These are phyloP conservation scores for Collybiopsis luxurians DNA, from an alignment of 768 basidiomycete genomes.

Conservation along the genomic window DNA sequence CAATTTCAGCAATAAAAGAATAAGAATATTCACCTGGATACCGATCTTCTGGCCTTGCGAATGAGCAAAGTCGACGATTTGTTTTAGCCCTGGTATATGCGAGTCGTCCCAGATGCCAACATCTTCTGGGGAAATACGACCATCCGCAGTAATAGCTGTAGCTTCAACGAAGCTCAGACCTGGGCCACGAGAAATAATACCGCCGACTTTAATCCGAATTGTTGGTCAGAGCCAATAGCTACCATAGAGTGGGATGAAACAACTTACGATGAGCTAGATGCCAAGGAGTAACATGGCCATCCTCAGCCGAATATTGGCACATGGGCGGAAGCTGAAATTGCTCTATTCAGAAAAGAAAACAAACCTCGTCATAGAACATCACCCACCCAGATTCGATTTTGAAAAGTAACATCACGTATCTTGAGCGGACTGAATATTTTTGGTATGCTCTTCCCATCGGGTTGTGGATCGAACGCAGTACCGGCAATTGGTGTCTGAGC, in stretches of 20 bases:
- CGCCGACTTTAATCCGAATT: constrained; percentile 36
- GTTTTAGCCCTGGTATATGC: constrained; percentile 44
- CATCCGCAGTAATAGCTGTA: constrained; percentile 54
- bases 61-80: constrained; percentile 68
- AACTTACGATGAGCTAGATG: constrained; percentile 58
- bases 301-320: constrained; percentile 58
- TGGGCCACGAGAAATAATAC: constrained; percentile 50
- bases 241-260: constrained; percentile 15
- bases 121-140: constrained; percentile 66
- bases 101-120: constrained; percentile 61
- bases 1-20: constrained; percentile 29
- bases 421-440: constrained; percentile 53
- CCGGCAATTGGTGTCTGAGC: constrained; percentile 38
- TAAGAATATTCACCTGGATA: constrained; percentile 49
- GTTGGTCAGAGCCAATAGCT: not conserved
- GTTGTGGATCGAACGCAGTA: constrained; percentile 33
- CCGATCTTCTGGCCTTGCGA: constrained; percentile 66
- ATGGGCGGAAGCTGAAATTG: constrained; percentile 47
- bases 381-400: constrained; percentile 53
- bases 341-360: not conserved
- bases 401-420: constrained; percentile 50
- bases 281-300: constrained; percentile 54
- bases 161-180: constrained; percentile 66
- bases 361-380: not conserved
- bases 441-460: constrained; percentile 35